phyloP scores from a whole-genome alignment of 2,329 filamentous ascomycete genomes.

The Colletotrichum orchidophilum region DNA sequence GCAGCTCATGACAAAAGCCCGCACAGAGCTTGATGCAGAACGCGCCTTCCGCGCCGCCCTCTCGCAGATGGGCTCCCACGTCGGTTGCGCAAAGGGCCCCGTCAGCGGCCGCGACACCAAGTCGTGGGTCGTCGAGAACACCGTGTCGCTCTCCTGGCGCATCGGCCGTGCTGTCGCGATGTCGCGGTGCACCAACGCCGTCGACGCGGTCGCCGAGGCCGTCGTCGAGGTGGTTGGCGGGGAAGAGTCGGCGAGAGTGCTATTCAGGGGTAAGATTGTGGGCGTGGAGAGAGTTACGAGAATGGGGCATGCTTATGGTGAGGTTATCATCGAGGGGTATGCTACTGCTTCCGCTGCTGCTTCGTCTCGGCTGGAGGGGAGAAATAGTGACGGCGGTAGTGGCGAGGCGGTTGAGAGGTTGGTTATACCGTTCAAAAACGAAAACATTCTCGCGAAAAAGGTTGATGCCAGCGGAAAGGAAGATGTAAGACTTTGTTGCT shows the following conservation, averaged over 20 bases:
- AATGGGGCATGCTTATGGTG: slow-evolving; percentile 68
- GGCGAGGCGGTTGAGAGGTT: slow-evolving; percentile 50
- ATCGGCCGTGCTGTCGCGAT: slow-evolving; percentile 53
- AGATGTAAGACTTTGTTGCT: slow-evolving; percentile 44
- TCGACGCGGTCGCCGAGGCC: slow-evolving; percentile 63
- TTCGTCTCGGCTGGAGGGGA: too few relatives aligned
- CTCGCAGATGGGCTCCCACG: slow-evolving; percentile 63
- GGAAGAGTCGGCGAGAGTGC: slow-evolving; percentile 57
- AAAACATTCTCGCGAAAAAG: slow-evolving; percentile 71
- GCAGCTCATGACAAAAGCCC: slow-evolving; percentile 55
- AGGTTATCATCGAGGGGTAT: slow-evolving; percentile 62
- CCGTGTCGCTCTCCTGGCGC: slow-evolving; percentile 40
- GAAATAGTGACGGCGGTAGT: not conserved
- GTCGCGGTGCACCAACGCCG: slow-evolving; percentile 42
- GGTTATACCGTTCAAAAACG: slow-evolving; percentile 78
- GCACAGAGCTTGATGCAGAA: slow-evolving; percentile 59
- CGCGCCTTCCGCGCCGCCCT: slow-evolving; percentile 60
- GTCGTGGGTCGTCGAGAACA: slow-evolving; percentile 62
- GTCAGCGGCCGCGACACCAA: slow-evolving; percentile 59
- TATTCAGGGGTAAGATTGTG: slow-evolving; percentile 72
- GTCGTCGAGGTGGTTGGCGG: slow-evolving; percentile 69
- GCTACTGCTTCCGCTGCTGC: too few relatives aligned
- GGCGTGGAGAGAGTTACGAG: slow-evolving; percentile 65
- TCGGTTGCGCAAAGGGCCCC: slow-evolving; percentile 58
- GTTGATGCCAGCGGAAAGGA: slow-evolving; percentile 38